These are phyloP conservation scores for Aspergillus sclerotiicarbonarius DNA, from an alignment of 495 filamentous ascomycete species.

Conservation along the genomic window DNA sequence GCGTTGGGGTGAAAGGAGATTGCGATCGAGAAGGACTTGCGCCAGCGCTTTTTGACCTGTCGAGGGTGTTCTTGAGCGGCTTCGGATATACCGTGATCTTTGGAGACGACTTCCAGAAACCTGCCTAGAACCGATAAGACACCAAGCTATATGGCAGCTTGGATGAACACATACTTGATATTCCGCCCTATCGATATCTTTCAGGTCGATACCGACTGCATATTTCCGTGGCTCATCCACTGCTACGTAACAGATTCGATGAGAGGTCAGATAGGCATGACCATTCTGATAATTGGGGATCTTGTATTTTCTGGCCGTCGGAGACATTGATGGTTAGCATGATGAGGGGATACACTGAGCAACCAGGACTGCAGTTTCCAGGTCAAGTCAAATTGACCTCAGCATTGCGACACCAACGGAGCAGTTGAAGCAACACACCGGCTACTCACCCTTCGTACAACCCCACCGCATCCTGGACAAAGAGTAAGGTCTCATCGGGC, in stretches of 20 bases:
- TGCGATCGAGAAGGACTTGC: conserved; percentile 35
- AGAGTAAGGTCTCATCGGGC: conserved; percentile 86
- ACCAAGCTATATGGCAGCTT: not conserved
- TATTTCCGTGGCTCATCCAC: conserved; percentile 81
- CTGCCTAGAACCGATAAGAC: conserved; percentile 57
- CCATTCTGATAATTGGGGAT: conserved; percentile 92
- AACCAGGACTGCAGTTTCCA: not conserved
- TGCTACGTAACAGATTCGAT: conserved; percentile 93
- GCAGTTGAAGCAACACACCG: conserved; percentile 5
- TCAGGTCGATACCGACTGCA: conserved; percentile 82
- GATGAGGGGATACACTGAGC: not conserved
- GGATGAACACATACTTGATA: conserved; percentile 65
- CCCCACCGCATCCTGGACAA: conserved; percentile 95
- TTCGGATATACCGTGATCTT: conserved; percentile 91
- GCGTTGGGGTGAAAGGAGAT: conserved; percentile 27
- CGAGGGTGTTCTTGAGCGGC: conserved; percentile 52
- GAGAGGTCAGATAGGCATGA: conserved; percentile 92
- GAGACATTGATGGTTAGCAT: conserved; percentile 16
- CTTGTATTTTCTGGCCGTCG: conserved; percentile 75
- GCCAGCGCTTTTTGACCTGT: conserved; percentile 33
- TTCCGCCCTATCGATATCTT: conserved; percentile 86
- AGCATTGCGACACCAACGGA: not conserved
- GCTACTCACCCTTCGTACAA: conserved; percentile 88
- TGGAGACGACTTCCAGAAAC: conserved; percentile 91
- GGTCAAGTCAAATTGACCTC: not conserved